phyloP scores from a whole-genome alignment of 805 yeast genomes.

The Hanseniaspora vineae region DNA sequence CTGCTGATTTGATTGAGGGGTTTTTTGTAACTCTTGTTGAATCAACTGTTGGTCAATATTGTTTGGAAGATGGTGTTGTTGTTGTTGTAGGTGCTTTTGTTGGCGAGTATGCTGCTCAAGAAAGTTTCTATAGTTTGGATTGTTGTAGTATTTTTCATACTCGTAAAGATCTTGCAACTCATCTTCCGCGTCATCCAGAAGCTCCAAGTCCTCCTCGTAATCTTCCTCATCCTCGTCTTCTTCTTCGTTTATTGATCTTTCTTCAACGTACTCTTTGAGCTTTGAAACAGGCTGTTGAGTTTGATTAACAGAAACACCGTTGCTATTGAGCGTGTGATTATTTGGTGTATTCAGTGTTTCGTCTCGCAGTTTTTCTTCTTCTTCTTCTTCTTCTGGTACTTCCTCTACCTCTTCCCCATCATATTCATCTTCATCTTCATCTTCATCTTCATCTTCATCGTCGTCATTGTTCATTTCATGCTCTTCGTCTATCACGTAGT shows the following conservation, averaged over 20 bases:
- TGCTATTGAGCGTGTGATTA: not conserved
- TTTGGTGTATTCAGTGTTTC: not conserved
- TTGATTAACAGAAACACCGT: not conserved
- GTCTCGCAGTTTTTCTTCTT: not conserved
- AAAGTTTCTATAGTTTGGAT: not conserved
- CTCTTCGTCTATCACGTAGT: constrained; percentile 2
- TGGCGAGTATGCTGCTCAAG: not conserved
- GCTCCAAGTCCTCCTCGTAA: constrained; percentile 6
- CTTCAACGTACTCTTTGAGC: not conserved
- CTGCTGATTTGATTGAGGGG: not conserved
- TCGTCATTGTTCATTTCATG: constrained; percentile 14
- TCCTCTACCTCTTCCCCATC: constrained; percentile 16
- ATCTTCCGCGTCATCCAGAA: constrained; percentile 5
- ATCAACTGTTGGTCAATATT: not conserved
- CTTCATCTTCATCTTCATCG: constrained; percentile 11
- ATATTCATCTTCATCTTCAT: constrained; percentile 20
- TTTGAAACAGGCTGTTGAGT: not conserved
- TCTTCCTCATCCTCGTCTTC: constrained; percentile 6
- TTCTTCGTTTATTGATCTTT: not conserved
- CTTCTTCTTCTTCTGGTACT: constrained; percentile 29
- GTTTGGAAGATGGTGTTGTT: not conserved
- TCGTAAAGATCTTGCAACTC: constrained; percentile 2
- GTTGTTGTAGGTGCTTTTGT: not conserved
- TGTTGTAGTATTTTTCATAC: not conserved
- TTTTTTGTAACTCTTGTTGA: not conserved